Conservation (phyloP, 306 rosid species). For the Cucurbita moschata region DNA sequence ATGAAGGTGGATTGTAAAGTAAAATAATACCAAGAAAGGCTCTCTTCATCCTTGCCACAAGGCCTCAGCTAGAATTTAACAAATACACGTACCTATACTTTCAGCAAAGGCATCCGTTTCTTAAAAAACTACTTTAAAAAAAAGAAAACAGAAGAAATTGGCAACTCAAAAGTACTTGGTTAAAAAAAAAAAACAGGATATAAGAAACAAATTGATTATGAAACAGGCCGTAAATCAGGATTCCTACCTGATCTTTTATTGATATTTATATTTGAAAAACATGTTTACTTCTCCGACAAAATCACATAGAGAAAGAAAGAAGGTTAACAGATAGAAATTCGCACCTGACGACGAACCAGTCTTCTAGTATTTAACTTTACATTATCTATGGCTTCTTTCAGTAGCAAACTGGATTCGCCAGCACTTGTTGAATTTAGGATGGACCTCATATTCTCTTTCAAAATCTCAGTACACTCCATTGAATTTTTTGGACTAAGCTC, state of each 20-base stretch:
- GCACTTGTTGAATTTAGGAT: constrained; percentile 26
- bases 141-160: background rate
- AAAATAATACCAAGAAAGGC: background rate
- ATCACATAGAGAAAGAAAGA: background rate
- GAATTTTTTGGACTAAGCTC: constrained; percentile 7
- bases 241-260: background rate
- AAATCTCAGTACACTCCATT: constrained; percentile 20
- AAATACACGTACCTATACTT: background rate
- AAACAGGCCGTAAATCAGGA: background rate
- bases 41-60: background rate
- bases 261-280: background rate
- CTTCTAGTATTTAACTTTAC: constrained; percentile 70
- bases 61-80: background rate
- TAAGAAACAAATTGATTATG: background rate
- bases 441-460: constrained; percentile 29
- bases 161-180: background rate
- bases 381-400: constrained; percentile 64
- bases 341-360: constrained; percentile 80
- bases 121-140: background rate
- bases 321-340: background rate
- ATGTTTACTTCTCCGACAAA: background rate
- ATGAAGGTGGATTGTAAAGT: background rate
- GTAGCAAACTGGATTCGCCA: constrained; percentile 17
- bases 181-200: background rate
- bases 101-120: background rate